Evolutionary conservation across 2,329 filamentous ascomycete species (phyloP), one percentile per base, ranked within the genome.

Genomic region (Penicillium freii): DNA sequence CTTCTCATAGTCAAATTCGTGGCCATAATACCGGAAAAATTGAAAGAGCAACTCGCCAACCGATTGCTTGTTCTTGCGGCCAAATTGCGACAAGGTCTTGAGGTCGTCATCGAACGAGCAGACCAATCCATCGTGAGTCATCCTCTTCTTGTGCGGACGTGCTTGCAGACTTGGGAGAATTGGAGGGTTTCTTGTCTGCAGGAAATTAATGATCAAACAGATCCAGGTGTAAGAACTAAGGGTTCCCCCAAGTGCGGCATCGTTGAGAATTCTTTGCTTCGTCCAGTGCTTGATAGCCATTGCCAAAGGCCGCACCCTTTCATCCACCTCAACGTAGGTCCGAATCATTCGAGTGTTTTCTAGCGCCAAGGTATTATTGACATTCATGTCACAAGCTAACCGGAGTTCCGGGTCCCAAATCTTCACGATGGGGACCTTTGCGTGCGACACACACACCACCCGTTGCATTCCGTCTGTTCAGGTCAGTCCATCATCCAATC

Each of bases 251-350:
- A 92, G 91, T 57, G 90, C 94, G 95, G 94, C 94, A 80, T 99
- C 94, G 71, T 99, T 99, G 66, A 99, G 82, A 68, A 96, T 88
- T 73, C 94, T 87, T 74, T 85, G 85, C 76, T 94, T 91, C 55
- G 94, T 96, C 94, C 94, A 99, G 78, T 97, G 85, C 75, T 99
- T 99, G 77, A 99, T 85, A 59, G 96, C 90, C 91, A 99, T 97
- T 17, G 94, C 93, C 65, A 99, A 80, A 44, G 90, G 92, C 43
- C 94, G 87, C 55, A 99, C 91, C 60, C 94, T 87, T 39, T 92
- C 86, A 74, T 99, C 94, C 56, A 95, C 88, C 69, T 95, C 87
- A 60, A 99, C 91, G 76, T 99, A 99, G 0, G 92, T 96, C 72
- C 92, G 91, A 68, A 99, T 94, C 92, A 99, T 96, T 50, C 92